These are phyloP conservation scores for Leishmania aethiopica DNA, from an alignment of 208 protist species.

Conservation along the genomic window DNA sequence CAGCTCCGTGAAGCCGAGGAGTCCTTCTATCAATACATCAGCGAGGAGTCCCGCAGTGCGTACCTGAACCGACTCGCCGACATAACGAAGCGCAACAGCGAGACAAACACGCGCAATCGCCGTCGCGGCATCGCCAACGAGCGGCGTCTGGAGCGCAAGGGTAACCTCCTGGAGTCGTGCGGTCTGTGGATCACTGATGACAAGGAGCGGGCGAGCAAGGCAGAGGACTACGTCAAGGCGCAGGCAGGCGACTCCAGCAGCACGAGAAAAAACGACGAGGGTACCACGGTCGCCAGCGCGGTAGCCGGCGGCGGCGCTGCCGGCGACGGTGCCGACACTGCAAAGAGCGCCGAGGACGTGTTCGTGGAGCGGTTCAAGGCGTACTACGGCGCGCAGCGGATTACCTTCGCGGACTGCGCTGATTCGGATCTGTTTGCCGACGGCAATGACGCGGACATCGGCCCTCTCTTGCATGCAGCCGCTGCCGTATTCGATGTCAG, in stretches of 20 bases:
- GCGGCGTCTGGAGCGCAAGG: conserved; percentile 52
- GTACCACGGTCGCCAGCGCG: conserved; percentile 3
- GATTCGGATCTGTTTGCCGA: conserved; percentile 10
- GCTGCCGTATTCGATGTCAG: neutral
- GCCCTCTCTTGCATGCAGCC: conserved; percentile 11
- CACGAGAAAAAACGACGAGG: conserved; percentile 17
- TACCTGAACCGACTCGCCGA: conserved; percentile 59
- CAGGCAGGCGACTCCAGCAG: conserved; percentile 12
- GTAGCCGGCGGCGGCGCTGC: neutral
- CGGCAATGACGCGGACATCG: conserved; percentile 22
- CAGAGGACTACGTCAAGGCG: conserved; percentile 49
- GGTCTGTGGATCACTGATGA: conserved; percentile 79
- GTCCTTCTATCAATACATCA: conserved; percentile 68
- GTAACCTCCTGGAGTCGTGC: conserved; percentile 66
- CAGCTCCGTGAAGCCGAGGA: conserved; percentile 44
- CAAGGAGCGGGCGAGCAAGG: conserved; percentile 55
- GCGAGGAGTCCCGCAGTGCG: conserved; percentile 51
- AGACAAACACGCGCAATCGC: conserved; percentile 51
- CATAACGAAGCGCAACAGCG: conserved; percentile 66
- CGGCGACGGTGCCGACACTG: conserved; percentile 13
- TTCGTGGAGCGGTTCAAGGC: conserved; percentile 37
- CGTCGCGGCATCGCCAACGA: conserved; percentile 70
- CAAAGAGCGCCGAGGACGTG: conserved; percentile 14
- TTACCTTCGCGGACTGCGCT: conserved; percentile 24
- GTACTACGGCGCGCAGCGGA: conserved; percentile 27